Percentiles rank a stretch among this genome's conserved stretches.
phyloP scores from a whole-genome alignment of 2,329 filamentous ascomycete species.

The Chrysoporthe austroafricana region DNA sequence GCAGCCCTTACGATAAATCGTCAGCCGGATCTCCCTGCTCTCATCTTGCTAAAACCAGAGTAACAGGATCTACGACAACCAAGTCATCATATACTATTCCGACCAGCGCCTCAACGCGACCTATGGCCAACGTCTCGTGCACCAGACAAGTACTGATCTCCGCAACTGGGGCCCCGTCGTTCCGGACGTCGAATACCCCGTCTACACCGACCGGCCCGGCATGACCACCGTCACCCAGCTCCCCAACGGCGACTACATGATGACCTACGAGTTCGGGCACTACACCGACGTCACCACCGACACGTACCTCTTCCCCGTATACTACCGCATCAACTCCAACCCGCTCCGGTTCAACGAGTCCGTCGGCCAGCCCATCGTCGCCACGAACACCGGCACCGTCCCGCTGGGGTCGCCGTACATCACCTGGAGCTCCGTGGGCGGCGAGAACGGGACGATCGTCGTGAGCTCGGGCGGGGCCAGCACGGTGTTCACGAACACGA shows the following conservation, averaged over 20 bases:
- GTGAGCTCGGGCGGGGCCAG: conserved; percentile 43
- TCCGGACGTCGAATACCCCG: conserved; percentile 66
- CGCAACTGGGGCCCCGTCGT: conserved; percentile 63
- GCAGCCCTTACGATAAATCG: background rate
- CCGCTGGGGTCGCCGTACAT: conserved; percentile 48
- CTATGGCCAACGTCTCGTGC: conserved; percentile 70
- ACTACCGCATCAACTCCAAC: conserved; percentile 47
- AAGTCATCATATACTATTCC: conserved; percentile 70
- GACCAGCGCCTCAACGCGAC: conserved; percentile 66
- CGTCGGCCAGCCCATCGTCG: conserved; percentile 39
- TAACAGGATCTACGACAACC: conserved; percentile 55
- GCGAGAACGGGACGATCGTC: conserved; percentile 50
- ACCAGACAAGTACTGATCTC: conserved; percentile 65
- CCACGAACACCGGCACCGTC: conserved; percentile 35
- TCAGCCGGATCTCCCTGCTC: background rate
- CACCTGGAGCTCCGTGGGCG: conserved; percentile 48
- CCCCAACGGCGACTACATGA: conserved; percentile 63
- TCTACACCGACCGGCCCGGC: conserved; percentile 66
- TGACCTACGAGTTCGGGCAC: conserved; percentile 64
- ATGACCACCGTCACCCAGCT: conserved; percentile 68
- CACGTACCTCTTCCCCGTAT: conserved; percentile 43
- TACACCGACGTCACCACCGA: conserved; percentile 42
- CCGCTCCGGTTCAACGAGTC: conserved; percentile 45
- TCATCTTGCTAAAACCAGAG: conserved; percentile 2
- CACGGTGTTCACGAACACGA: conserved; percentile 49